Evolutionary conservation across 345 rosid genomes (phyloP).

Genomic region (Bruguiera parviflora): DNA sequence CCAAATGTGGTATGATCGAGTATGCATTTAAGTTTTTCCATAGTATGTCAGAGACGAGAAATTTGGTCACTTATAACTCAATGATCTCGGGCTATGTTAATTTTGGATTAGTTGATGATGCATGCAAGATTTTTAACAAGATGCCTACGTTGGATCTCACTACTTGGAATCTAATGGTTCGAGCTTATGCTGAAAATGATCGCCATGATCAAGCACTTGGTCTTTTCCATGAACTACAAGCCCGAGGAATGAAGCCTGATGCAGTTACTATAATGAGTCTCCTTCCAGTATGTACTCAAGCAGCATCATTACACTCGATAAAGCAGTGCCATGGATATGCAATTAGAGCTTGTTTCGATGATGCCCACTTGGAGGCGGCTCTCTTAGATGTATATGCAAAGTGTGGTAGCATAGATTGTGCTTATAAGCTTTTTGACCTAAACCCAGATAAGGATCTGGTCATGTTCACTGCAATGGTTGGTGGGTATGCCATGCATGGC

Average conservation of each 20-base stretch:
- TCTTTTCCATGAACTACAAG: constrained; percentile 52
- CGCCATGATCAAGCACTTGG: constrained; percentile 47
- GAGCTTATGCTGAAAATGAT: constrained; percentile 55
- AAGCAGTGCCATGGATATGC: constrained; percentile 78
- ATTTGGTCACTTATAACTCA: constrained; percentile 56
- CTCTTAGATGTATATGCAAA: constrained; percentile 75
- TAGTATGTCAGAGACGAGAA: constrained; percentile 41
- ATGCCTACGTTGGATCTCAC: constrained; percentile 57
- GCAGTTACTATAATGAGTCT: constrained; percentile 67
- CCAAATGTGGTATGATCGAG: constrained; percentile 56
- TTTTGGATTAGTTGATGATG: constrained; percentile 51
- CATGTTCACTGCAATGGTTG: constrained; percentile 70
- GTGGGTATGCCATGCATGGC: constrained; percentile 83
- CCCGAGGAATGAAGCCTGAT: constrained; percentile 65
- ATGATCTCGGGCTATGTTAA: constrained; percentile 55
- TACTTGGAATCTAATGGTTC: constrained; percentile 80
- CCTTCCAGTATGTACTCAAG: constrained; percentile 63
- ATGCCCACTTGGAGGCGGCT: constrained; percentile 56
- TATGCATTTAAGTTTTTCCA: constrained; percentile 58
- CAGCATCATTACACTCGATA: constrained; percentile 54
- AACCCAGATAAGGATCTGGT: constrained; percentile 58
- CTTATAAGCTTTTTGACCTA: constrained; percentile 54
- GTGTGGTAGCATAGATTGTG: constrained; percentile 59
- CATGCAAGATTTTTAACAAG: constrained; percentile 38
- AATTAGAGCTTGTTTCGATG: constrained; percentile 51